Evolutionary conservation across 2,329 filamentous ascomycete species (phyloP).

Genomic region (Penicillium occitanis): DNA sequence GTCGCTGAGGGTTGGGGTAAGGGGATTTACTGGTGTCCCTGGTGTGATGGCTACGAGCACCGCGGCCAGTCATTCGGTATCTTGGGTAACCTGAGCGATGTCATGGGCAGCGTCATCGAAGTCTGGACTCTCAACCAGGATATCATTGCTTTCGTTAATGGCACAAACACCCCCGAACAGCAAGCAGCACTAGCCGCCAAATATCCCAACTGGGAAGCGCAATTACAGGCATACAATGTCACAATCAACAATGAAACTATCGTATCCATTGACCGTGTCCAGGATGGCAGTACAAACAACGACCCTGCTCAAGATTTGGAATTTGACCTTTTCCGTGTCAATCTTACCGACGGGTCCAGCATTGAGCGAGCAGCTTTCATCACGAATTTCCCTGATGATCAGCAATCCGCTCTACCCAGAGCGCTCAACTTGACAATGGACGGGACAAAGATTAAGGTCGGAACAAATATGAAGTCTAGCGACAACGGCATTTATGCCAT

Average conservation of each 20-base stretch:
- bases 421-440: constrained; percentile 51
- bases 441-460: constrained; percentile 47
- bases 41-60: constrained; percentile 65
- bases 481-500: constrained; percentile 57
- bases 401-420: constrained; percentile 50
- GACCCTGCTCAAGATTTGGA: constrained; percentile 41
- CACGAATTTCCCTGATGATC: constrained; percentile 50
- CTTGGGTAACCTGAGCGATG: constrained; percentile 48
- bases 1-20: constrained; percentile 57
- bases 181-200: constrained; percentile 43
- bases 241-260: constrained; percentile 59
- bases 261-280: constrained; percentile 48
- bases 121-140: constrained; percentile 57
- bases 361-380: constrained; percentile 55
- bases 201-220: constrained; percentile 51
- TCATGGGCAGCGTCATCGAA: constrained; percentile 52
- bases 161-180: constrained; percentile 52
- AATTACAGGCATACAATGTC: constrained; percentile 53
- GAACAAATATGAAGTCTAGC: constrained; percentile 53
- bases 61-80: constrained; percentile 59
- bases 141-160: constrained; percentile 60
- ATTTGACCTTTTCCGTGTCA: constrained; percentile 57
- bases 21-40: constrained; percentile 64
- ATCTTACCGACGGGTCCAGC: constrained; percentile 50
- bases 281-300: constrained; percentile 33